Percentiles rank a stretch among this genome's conserved stretches.
phyloP scores from a whole-genome alignment of 2,329 filamentous ascomycete species.

The Beauveria pseudobassiana region DNA sequence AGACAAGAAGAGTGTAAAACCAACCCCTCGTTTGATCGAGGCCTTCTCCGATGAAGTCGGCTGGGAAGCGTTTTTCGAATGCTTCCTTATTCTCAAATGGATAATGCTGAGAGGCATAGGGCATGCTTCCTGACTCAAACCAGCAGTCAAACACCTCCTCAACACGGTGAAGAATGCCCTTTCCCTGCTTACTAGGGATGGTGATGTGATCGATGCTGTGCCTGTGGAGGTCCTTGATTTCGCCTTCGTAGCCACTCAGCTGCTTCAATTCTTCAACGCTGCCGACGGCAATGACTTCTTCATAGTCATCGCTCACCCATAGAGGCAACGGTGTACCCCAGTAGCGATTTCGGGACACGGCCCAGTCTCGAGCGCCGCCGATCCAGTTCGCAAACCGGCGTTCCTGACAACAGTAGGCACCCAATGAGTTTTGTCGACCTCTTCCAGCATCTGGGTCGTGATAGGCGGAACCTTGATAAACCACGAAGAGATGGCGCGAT shows the following conservation, averaged over 20 bases:
- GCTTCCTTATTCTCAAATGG: conserved; percentile 82
- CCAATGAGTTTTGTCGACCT: conserved; percentile 15
- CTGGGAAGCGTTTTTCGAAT: conserved; percentile 76
- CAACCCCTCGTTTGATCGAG: conserved; percentile 91
- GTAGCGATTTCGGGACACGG: conserved; percentile 38
- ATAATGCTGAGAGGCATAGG: conserved; percentile 84
- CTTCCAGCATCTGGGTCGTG: conserved; percentile 16
- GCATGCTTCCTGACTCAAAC: conserved; percentile 96
- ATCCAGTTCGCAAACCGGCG: conserved; percentile 22
- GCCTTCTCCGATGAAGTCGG: conserved; percentile 90
- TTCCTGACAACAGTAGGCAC: conserved; percentile 19
- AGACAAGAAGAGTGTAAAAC: conserved; percentile 89
- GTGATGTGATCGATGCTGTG: conserved; percentile 93
- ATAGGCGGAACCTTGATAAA: conserved; percentile 19
- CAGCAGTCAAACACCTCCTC: conserved; percentile 94
- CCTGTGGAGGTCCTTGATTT: conserved; percentile 79
- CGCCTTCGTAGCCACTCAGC: conserved; percentile 77
- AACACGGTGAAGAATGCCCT: conserved; percentile 70
- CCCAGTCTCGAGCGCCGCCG: conserved; percentile 1
- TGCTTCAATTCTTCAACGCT: conserved; percentile 78
- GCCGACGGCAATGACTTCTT: conserved; percentile 80
- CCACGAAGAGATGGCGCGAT: conserved; percentile 21
- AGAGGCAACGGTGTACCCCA: conserved; percentile 92
- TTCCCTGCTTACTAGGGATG: conserved; percentile 83
- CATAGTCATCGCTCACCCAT: conserved; percentile 84